Conservation (phyloP, 371 early-diverging fungal genomes). For the Mortierella polycephala region DNA sequence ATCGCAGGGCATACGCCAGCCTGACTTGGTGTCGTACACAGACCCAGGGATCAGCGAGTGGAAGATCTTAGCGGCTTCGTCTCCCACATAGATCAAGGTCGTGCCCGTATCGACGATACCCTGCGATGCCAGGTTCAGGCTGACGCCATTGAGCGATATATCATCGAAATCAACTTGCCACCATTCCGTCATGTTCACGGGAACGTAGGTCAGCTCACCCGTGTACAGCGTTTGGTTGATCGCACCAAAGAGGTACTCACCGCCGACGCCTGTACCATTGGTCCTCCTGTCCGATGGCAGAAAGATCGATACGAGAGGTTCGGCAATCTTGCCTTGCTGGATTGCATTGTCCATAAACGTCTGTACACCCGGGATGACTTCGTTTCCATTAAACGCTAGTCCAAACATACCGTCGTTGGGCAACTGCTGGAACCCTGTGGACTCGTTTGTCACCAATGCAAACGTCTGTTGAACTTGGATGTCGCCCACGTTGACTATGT, state of each 20-base stretch:
- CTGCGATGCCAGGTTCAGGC: conserved; percentile 4
- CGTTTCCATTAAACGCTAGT: conserved; percentile 48
- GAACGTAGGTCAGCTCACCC: conserved; percentile 62
- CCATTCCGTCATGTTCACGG: conserved; percentile 71
- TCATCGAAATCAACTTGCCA: conserved; percentile 31
- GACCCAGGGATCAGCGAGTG: conserved; percentile 18
- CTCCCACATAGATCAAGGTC: conserved; percentile 44
- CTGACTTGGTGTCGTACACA: neutral
- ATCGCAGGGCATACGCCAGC: conserved; percentile 37
- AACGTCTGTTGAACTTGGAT: conserved; percentile 52
- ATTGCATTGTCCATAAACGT: conserved; percentile 59
- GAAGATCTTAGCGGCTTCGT: conserved; percentile 12
- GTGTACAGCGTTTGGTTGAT: conserved; percentile 62
- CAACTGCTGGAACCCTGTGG: conserved; percentile 27
- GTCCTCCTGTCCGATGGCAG: conserved; percentile 25
- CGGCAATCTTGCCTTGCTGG: conserved; percentile 27
- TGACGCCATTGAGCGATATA: conserved; percentile 6
- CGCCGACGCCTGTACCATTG: conserved; percentile 33
- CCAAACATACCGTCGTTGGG: conserved; percentile 56
- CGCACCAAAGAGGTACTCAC: conserved; percentile 71
- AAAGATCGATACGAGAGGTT: conserved; percentile 55
- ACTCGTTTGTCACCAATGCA: conserved; percentile 51
- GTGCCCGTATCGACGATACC: conserved; percentile 57
- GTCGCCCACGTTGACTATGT: conserved; percentile 57
- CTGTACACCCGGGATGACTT: conserved; percentile 46